Evolutionary conservation across 108 stramenopile genomes (phyloP).

Genomic region (Epipyxis sp.): DNA sequence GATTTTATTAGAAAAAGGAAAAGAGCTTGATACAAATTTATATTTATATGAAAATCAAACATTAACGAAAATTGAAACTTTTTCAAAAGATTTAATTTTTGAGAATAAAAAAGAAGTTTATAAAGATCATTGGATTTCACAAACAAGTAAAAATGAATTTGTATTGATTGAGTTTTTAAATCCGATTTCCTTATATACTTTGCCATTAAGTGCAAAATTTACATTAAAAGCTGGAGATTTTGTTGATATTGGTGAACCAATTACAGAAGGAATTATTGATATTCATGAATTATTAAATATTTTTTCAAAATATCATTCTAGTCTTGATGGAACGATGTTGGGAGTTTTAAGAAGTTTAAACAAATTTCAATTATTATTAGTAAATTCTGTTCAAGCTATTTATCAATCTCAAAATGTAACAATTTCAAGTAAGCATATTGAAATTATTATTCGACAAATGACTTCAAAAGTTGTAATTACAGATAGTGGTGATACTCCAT

Average conservation of each 20-base stretch:
- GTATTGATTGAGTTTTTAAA: not conserved
- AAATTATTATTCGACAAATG: constrained; percentile 23
- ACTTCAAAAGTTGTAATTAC: constrained; percentile 20
- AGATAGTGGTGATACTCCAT: constrained; percentile 22
- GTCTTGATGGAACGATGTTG: not conserved
- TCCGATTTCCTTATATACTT: not conserved
- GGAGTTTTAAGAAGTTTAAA: not conserved
- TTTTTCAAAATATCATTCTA: constrained; percentile 13
- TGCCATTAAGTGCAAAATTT: not conserved
- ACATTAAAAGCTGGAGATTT: not conserved
- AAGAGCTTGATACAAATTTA: too few relatives aligned
- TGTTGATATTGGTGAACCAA: constrained; percentile 10
- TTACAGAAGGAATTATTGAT: constrained; percentile 24
- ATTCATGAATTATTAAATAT: constrained; percentile 11
- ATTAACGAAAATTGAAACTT: too few relatives aligned
- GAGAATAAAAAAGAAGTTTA: too few relatives aligned
- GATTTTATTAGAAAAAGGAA: too few relatives aligned
- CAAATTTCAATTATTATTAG: constrained; percentile 25
- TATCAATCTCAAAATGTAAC: constrained; percentile 21
- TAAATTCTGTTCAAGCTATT: constrained; percentile 22
- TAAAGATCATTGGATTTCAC: too few relatives aligned
- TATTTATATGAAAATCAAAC: too few relatives aligned
- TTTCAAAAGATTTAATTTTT: too few relatives aligned
- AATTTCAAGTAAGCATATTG: constrained; percentile 6
- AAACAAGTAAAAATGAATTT: constrained; percentile 2